A percentile compares a stretch with the other conserved stretches of the same genome.
These are phyloP conservation scores for Tetrahymena thermophila DNA, from an alignment of 73 alveolate genomes.

Conservation along the genomic window DNA sequence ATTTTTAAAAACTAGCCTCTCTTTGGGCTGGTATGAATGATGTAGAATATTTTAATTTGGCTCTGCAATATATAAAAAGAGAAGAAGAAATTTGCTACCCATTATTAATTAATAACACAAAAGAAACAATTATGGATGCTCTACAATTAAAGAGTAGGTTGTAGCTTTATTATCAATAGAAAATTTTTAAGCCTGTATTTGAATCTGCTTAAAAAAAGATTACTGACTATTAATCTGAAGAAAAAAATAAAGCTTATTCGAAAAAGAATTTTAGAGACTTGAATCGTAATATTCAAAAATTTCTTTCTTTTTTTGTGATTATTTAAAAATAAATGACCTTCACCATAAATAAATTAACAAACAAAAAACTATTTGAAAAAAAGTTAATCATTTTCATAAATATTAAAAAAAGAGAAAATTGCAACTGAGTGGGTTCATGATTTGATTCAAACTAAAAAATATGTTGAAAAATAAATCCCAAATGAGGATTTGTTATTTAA, in stretches of 20 bases:
- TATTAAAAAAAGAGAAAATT: not conserved
- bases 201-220: not conserved
- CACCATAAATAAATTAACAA: no score
- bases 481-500: not conserved
- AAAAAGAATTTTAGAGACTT: not conserved
- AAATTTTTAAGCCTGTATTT: not conserved
- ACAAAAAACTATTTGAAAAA: no score
- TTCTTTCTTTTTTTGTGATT: not conserved
- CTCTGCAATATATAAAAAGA: no score
- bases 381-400: no score
- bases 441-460: not conserved
- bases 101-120: not conserved
- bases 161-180: not conserved
- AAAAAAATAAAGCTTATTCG: no score
- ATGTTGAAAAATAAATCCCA: not conserved
- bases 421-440: not conserved
- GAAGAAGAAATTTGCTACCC: no score
- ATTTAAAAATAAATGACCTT: not conserved
- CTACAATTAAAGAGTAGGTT: not conserved
- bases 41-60: no score
- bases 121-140: not conserved
- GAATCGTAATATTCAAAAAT: not conserved
- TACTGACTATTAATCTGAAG: not conserved
- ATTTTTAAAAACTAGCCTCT: no score
- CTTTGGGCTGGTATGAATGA: no score